A percentile compares a stretch with the other conserved stretches of the same genome.
Conservation (phyloP, 106 monocot species). For the Chionographis japonica region DNA sequence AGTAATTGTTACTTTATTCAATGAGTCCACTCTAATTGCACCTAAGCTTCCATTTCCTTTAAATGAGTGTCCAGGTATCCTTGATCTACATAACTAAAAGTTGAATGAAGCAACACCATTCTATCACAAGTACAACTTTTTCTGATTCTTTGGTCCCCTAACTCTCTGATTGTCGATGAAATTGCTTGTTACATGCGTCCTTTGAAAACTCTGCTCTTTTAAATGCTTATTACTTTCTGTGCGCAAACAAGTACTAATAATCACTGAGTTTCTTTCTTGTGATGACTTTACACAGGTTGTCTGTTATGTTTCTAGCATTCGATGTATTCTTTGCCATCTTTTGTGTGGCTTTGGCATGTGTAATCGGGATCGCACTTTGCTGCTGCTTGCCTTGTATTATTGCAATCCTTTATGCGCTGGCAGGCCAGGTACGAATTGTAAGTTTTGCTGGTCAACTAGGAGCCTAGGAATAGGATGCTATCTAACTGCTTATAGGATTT, state of each 20-base stretch:
- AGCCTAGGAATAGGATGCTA: neutral
- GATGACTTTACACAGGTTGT: conserved; percentile 23
- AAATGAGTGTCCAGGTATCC: no score
- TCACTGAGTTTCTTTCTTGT: neutral
- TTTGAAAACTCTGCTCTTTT: no score
- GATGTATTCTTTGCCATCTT: conserved; percentile 49
- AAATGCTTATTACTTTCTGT: neutral
- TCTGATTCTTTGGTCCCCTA: no score
- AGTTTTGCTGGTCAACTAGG: neutral
- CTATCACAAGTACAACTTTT: no score
- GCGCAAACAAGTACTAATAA: no score
- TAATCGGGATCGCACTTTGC: conserved; percentile 41
- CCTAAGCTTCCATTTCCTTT: no score
- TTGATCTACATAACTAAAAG: no score
- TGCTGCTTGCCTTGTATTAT: conserved; percentile 46
- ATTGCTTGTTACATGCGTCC: no score
- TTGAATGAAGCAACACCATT: no score
- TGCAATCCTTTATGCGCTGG: conserved; percentile 30
- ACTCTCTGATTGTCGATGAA: no score
- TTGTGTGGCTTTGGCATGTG: conserved; percentile 30
- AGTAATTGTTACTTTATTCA: no score
- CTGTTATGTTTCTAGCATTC: conserved; percentile 39
- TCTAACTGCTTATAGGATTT: neutral
- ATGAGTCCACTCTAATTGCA: no score
- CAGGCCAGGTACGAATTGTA: conserved; percentile 23